Evolutionary conservation across 2,329 filamentous ascomycete species (phyloP).

Genomic region (Clonostachys solani): DNA sequence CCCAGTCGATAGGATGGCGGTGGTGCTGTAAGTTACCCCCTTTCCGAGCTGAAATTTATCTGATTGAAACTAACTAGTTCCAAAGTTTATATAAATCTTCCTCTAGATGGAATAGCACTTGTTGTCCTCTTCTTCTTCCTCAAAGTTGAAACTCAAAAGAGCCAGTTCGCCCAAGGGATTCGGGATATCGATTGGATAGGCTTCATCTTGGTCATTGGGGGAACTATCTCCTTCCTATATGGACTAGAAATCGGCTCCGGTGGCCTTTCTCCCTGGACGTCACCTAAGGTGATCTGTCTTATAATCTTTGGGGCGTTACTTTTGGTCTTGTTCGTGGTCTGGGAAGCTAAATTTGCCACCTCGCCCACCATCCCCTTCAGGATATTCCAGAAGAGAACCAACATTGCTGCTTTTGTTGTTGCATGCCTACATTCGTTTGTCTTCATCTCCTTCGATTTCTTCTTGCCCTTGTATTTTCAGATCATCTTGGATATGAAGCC

Average conservation of each 20-base stretch:
- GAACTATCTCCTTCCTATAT: conserved; percentile 54
- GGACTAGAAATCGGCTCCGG: conserved; percentile 56
- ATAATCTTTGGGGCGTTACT: conserved; percentile 43
- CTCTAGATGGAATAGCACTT: conserved; percentile 35
- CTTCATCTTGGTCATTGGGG: conserved; percentile 48
- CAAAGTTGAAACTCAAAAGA: conserved; percentile 52
- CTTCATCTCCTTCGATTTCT: conserved; percentile 54
- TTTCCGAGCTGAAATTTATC: too few relatives aligned
- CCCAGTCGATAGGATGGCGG: conserved; percentile 41
- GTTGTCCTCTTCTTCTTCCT: conserved; percentile 18
- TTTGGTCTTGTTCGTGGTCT: conserved; percentile 38
- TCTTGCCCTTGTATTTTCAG: conserved; percentile 59
- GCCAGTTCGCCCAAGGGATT: conserved; percentile 46
- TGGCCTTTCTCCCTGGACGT: conserved; percentile 44
- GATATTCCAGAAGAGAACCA: conserved; percentile 44
- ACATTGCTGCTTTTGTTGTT: conserved; percentile 38
- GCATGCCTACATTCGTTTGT: conserved; percentile 30
- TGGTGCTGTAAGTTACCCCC: conserved; percentile 37
- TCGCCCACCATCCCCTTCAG: conserved; percentile 53
- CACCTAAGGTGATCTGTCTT: conserved; percentile 45
- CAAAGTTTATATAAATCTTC: conserved; percentile 36
- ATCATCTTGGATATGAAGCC: conserved; percentile 46
- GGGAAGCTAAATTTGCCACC: conserved; percentile 48
- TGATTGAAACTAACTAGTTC: not conserved
- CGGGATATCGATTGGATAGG: conserved; percentile 47